Percentiles rank a stretch among this genome's conserved stretches.
Conservation (phyloP, 1,139 yeast genomes). For the Suhomyces bokatorum region DNA sequence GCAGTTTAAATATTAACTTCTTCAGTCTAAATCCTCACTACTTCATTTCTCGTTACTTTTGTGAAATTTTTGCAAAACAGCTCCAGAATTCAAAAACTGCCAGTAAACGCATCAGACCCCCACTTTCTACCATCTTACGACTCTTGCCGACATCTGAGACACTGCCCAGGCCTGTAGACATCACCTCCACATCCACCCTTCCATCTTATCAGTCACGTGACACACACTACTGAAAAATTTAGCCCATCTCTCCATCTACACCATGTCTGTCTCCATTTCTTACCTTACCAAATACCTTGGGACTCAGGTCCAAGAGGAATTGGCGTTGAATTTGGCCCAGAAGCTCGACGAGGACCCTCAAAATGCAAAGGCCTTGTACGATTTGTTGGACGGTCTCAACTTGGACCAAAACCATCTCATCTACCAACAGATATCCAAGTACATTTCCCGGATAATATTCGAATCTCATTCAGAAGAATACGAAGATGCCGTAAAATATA, state of each 20-base stretch:
- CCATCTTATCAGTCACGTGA: constrained; percentile 5
- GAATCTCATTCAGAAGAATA: constrained; percentile 12
- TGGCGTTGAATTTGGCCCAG: constrained; percentile 26
- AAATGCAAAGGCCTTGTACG: constrained; percentile 33
- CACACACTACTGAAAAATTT: constrained; percentile 3
- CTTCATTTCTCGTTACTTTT: neutral
- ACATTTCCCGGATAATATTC: constrained; percentile 9
- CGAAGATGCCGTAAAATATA: constrained; percentile 18
- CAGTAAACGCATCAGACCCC: too few species aligned
- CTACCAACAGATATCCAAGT: constrained; percentile 23
- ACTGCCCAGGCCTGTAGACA: too few species aligned
- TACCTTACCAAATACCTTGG: constrained; percentile 34
- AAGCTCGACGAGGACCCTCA: constrained; percentile 19
- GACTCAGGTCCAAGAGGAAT: constrained; percentile 24
- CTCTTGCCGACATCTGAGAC: too few species aligned
- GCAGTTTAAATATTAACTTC: too few species aligned
- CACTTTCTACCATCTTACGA: too few species aligned
- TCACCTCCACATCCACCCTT: too few species aligned
- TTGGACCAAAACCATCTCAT: constrained; percentile 20
- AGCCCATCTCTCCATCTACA: constrained; percentile 2
- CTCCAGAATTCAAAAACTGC: too few species aligned
- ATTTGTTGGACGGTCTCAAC: constrained; percentile 33
- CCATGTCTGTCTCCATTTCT: constrained; percentile 22
- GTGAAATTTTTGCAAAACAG: neutral
- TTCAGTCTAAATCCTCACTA: too few species aligned